Evolutionary conservation across 495 filamentous ascomycete species (phyloP).

Genomic region (Aspergillus carlsbadensis): DNA sequence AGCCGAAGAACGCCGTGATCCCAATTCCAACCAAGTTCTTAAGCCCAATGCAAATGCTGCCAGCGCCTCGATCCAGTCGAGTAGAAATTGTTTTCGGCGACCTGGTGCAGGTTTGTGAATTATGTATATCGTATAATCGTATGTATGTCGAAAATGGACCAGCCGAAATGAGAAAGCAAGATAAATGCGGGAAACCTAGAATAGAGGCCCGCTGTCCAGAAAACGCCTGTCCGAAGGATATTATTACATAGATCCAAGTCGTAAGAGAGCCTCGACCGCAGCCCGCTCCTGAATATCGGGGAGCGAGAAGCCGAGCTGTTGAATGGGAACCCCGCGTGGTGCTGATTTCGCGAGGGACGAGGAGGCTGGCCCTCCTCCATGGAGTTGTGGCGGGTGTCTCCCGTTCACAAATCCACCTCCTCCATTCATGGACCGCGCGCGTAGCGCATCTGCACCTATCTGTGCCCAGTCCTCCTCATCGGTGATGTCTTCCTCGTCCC

Average conservation of each 20-base stretch:
- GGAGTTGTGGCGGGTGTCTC: slow-evolving; percentile 21
- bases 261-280: slow-evolving; percentile 79
- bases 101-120: slow-evolving; percentile 16
- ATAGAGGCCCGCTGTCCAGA: slow-evolving; percentile 5
- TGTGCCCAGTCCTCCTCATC: slow-evolving; percentile 97
- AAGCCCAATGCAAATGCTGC: slow-evolving; percentile 23
- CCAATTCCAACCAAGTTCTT: slow-evolving; percentile 17
- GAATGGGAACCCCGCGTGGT: slow-evolving; percentile 37
- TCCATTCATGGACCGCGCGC: slow-evolving; percentile 62
- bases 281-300: slow-evolving; percentile 67
- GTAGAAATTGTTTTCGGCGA: slow-evolving; percentile 10
- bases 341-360: slow-evolving; percentile 39
- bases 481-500: slow-evolving; percentile 78
- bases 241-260: slow-evolving; percentile 83
- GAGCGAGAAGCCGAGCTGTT: slow-evolving; percentile 33
- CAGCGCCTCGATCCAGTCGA: slow-evolving; percentile 25
- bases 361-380: slow-evolving; percentile 35
- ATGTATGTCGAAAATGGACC: slow-evolving; percentile 17
- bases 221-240: slow-evolving; percentile 20
- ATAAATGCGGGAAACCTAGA: slow-evolving; percentile 9
- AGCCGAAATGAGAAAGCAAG: slow-evolving; percentile 18
- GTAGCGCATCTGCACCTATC: slow-evolving; percentile 81
- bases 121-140: slow-evolving; percentile 15
- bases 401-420: slow-evolving; percentile 34
- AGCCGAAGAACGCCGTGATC: slow-evolving; percentile 25